phyloP scores from a whole-genome alignment of 164 flowering plant genomes.

The Macadamia tetraphylla region DNA sequence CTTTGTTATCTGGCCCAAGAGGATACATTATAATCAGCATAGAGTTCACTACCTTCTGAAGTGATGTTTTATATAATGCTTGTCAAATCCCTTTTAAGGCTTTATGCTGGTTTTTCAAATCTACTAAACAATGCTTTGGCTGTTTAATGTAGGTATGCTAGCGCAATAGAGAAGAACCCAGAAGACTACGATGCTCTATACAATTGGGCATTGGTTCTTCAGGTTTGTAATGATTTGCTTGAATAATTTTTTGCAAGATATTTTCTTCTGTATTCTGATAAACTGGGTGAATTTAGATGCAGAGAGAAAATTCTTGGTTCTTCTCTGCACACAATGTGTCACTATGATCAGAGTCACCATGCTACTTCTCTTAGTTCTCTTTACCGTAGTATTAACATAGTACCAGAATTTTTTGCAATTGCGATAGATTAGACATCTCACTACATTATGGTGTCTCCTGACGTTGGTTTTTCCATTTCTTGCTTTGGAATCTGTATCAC shows the following conservation, averaged over 20 bases:
- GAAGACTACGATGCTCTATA: conserved; percentile 94
- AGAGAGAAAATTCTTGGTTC: too few relatives aligned
- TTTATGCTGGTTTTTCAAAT: background rate
- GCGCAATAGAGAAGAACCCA: conserved; percentile 82
- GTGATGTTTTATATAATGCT: background rate
- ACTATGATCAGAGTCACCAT: too few relatives aligned
- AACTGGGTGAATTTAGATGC: background rate
- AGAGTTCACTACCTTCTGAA: background rate
- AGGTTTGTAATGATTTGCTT: conserved; percentile 42
- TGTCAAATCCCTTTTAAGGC: background rate
- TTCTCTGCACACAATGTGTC: too few relatives aligned
- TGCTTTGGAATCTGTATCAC: too few relatives aligned
- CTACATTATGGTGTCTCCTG: background rate
- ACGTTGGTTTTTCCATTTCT: too few relatives aligned
- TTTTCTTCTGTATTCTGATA: background rate
- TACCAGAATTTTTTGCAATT: too few relatives aligned
- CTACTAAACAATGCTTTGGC: conserved; percentile 3
- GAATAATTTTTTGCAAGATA: background rate
- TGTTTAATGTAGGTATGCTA: conserved; percentile 69
- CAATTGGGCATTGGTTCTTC: conserved; percentile 99
- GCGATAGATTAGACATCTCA: background rate
- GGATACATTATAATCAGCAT: too few relatives aligned
- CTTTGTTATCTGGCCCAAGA: too few relatives aligned
- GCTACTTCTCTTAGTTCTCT: background rate
- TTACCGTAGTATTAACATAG: background rate